Evolutionary conservation across 1,139 yeast species (phyloP), one percentile per base, ranked within the genome.

Genomic region (Candida glucosophila): DNA sequence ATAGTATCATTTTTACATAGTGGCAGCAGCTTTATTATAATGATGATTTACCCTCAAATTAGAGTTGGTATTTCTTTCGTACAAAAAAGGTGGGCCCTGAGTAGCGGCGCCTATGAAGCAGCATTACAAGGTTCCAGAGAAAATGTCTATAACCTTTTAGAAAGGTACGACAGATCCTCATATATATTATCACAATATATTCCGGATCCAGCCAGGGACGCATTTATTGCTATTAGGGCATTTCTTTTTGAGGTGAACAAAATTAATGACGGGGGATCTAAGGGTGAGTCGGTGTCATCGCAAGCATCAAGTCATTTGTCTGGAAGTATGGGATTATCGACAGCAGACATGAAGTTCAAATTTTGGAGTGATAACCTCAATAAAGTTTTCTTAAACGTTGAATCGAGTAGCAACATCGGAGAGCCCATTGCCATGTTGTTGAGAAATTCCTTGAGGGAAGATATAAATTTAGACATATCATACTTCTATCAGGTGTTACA

Each of bases 351-450:
- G 40, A 73, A 73, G 42, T 69, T 75, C 48, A 66, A 68, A 35
- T 73, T 74, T 39, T 76, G 82, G 82, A 58, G 70, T 32, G 80
- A 74, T 35, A 50, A 62, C 34, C 29, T 76, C 4, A 45, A 57
- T 5, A 53, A 55, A 29, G 54, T 69, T 4, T 68, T 64, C 34
- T 41, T 55, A n/a, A 57, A 50, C 19, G 59, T 64, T n/a, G 41
- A 43, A 9, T 51, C 60, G 5, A 56, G 57, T 10, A 44, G 46
- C 20, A 58, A 58, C 22, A 42, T 67, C 17, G 69, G 73, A 3
- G 90, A 81, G 41, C 92, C 93, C 0, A 68, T 76, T n/a, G 70
- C 73, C 2, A 54, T 78, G 20, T 50, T 82, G 21, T 30, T 75
- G 15, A 46, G 71, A 19, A 76, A 73, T 33, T 61, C 74, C 2